Evolutionary conservation across 2,329 filamentous ascomycete genomes (phyloP), one percentile per base, ranked within the genome.

Genomic region (Achaetomium macrosporum): DNA sequence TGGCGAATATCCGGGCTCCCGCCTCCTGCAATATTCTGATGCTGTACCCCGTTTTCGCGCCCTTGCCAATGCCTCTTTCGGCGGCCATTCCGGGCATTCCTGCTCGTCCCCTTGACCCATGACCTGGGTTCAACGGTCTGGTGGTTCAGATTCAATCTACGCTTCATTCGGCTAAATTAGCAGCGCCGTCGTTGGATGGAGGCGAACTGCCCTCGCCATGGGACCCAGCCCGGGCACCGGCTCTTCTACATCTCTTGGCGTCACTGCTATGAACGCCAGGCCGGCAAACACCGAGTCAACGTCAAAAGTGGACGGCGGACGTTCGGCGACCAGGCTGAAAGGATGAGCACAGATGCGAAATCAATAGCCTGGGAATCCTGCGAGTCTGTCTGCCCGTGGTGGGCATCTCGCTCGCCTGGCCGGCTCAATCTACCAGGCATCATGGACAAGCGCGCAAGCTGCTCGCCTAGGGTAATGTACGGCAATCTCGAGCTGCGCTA

Each of bases 151-250:
- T 43, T 55, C 59, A 63, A 62, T 61, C 45, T 62, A 60, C 44
- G 39, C 30, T 51, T 51, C 56, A 52, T 57, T 59, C 57, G 58
- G 61, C 59, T 61, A 62, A 63, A 63, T 62, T 59, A 44, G 36
- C 55, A 55, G 57, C 57, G 45, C 53, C 57, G 54, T 56, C 53
- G 53, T 54, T 53, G 52, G 52, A 53, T 54, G 46, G 54, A 57
- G 37, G 52, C 49, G 45, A 56, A 52, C 47, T 54, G 48, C 37
- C 54, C 40, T 16, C 47, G 50, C 37, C 47, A 51, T 51, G 51
- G 55, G 50, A 43, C 39, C 36, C 43, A 42, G 50, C 30, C 37
- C 46, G 41, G 46, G 40, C 39, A 33, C 44, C 25, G 47, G 42
- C 50, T 42, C 42, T 55, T 40, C 49, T 42, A 36, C 44, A 45